Conservation (phyloP, 179 eudicot species). For the Drosera spatulata region DNA sequence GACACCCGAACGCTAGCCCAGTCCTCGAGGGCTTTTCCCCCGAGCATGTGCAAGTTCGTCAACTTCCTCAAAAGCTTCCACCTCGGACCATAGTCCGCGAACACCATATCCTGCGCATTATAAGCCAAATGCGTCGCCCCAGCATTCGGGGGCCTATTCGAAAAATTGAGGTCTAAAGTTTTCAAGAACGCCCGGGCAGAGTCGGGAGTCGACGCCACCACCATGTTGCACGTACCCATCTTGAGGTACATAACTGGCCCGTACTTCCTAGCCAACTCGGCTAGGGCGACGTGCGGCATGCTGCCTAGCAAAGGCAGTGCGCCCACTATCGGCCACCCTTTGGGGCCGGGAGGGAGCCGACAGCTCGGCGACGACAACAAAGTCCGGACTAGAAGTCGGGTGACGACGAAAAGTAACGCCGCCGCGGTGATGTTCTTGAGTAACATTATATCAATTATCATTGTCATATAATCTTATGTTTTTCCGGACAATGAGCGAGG, state of each 20-base stretch:
- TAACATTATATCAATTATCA: neutral
- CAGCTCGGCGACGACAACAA: constrained; percentile 2
- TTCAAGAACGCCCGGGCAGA: constrained; percentile 28
- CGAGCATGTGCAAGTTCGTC: constrained; percentile 27
- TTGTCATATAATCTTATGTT: neutral
- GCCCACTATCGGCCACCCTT: constrained; percentile 23
- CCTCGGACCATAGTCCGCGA: constrained; percentile 21
- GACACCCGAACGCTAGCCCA: constrained; percentile 10
- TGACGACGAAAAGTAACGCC: constrained; percentile 7
- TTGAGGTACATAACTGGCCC: constrained; percentile 31
- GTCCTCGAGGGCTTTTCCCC: constrained; percentile 24
- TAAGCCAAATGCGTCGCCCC: constrained; percentile 29
- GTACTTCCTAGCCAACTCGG: constrained; percentile 21
- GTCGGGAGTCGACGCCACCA: constrained; percentile 28
- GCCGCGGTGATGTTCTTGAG: constrained; percentile 6
- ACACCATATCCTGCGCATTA: constrained; percentile 24
- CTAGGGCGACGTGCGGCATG: constrained; percentile 31
- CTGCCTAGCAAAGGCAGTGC: constrained; percentile 20
- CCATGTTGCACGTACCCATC: constrained; percentile 22
- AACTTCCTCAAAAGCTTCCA: constrained; percentile 24
- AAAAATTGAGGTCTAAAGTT: constrained; percentile 23
- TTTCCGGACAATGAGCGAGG: too few relatives aligned
- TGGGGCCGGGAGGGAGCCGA: constrained; percentile 27
- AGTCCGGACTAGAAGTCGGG: constrained; percentile 1
- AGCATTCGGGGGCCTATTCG: constrained; percentile 22